Conservation (phyloP, 148 eudicot genomes). For the Persicaria tinctoria region DNA sequence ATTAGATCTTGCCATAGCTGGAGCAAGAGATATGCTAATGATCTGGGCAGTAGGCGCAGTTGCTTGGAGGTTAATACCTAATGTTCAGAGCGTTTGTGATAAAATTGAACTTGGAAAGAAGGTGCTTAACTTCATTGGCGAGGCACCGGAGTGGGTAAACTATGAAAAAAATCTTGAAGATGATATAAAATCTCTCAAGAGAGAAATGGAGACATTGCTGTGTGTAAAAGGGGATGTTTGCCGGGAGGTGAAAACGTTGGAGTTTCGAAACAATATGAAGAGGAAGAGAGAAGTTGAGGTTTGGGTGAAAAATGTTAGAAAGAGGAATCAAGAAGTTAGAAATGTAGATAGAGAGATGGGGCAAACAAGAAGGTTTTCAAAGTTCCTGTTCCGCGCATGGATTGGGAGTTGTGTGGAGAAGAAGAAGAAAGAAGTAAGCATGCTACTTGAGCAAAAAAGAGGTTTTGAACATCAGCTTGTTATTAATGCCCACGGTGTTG, state of each 20-base stretch:
- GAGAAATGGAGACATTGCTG: not conserved
- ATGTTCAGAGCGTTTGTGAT: not conserved
- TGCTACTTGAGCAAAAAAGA: not conserved
- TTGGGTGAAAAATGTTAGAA: not conserved
- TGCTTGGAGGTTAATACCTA: not conserved
- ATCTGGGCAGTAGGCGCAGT: not conserved
- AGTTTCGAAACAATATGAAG: not conserved
- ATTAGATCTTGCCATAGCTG: not conserved
- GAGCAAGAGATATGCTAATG: not conserved
- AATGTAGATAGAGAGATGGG: not conserved
- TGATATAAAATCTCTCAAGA: not conserved
- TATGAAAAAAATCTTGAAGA: not conserved
- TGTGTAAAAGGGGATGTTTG: not conserved
- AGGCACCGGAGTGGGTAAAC: constrained; percentile 3
- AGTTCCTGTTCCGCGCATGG: not conserved
- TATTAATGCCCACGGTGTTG: not conserved
- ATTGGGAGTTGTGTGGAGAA: not conserved
- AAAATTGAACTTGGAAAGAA: not conserved
- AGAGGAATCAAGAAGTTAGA: not conserved
- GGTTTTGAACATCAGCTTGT: not conserved
- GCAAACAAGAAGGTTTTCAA: not conserved
- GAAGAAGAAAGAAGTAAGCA: not conserved
- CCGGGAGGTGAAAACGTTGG: not conserved
- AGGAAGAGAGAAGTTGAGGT: not conserved
- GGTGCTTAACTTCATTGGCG: not conserved